Evolutionary conservation across 306 rosid genomes (phyloP), one percentile per base, ranked within the genome.

Genomic region (Argentina anserina): DNA sequence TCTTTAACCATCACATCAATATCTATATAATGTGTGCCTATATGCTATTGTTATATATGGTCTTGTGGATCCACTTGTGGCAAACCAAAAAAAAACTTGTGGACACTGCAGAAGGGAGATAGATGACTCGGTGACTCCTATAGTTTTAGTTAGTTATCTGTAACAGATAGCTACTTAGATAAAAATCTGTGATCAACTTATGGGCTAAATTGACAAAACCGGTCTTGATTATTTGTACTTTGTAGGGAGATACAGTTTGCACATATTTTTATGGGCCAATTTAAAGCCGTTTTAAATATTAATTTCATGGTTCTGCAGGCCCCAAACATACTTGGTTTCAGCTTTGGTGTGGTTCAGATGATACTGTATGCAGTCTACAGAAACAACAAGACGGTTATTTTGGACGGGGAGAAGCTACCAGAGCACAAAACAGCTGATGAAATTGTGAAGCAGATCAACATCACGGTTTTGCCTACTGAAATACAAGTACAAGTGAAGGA

Each of bases 331-430:
- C 76, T 91, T 72, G 99, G 99, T 7, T 56, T 91, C 28, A 46
- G 85, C 65, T 88, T 91, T 34, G 99, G 99, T 53, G 77, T 86
- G 2, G 86, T 87, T 73, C 99, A 95, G 71, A 91, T 95, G 91
- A 82, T 76, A 36, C 82, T 95, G 3, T 90, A 90, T 47, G 67
- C 52, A 28, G 56, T 87, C 29, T 95, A 84, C 84, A 84, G 84
- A 79, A 91, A 88, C 13, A 26, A 64, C 61, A 81, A 76, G 77
- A 76, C 75, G 1, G 63, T 58, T 0, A 8, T 2, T 45, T 56
- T 29, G 72, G 82, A 84, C 63, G 82, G 81, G 12, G 75, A 86
- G 41, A 91, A 91, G 75, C 74, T 87, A 47, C 83, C 91, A 17
- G 88, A 87, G 62, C 82, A 81, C 37, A 91, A 92, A 76, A 76